Percentiles rank a stretch among this genome's conserved stretches.
phyloP scores from a whole-genome alignment of 2,329 filamentous ascomycete species.

The Delphinella strobiligena region DNA sequence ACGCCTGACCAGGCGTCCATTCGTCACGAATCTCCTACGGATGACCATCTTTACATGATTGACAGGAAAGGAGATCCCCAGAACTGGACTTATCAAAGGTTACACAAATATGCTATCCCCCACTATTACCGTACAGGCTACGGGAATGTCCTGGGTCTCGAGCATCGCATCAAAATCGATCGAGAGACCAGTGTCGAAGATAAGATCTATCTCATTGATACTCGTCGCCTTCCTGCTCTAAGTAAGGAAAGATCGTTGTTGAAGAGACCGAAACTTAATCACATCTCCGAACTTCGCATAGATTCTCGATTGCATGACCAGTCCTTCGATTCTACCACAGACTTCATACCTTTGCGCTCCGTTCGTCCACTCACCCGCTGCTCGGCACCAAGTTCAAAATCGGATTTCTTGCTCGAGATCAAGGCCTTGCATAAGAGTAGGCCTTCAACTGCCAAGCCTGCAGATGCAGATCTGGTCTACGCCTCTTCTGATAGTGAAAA shows the following conservation, averaged over 20 bases:
- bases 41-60: slow-evolving; percentile 39
- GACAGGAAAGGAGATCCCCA: slow-evolving; percentile 69
- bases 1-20: too few species aligned
- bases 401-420: not conserved
- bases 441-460: slow-evolving; percentile 5
- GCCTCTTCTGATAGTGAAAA: slow-evolving; percentile 15
- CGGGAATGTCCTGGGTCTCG: slow-evolving; percentile 59
- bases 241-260: slow-evolving; percentile 19
- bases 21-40: not conserved
- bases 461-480: slow-evolving; percentile 26
- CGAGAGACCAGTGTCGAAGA: slow-evolving; percentile 46
- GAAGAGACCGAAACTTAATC: slow-evolving; percentile 35
- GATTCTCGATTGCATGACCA: not conserved
- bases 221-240: slow-evolving; percentile 12
- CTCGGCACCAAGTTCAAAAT: not conserved
- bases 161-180: slow-evolving; percentile 51
- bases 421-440: not conserved
- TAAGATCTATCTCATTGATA: slow-evolving; percentile 12
- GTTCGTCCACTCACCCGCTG: slow-evolving; percentile 10
- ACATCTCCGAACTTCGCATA: slow-evolving; percentile 20
- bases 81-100: slow-evolving; percentile 60
- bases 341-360: slow-evolving; percentile 1
- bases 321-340: not conserved
- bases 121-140: slow-evolving; percentile 56
- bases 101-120: slow-evolving; percentile 62